Percentiles rank a stretch among this genome's conserved stretches.
phyloP scores from a whole-genome alignment of 129 eudicot genomes.

The Calendula officinalis region DNA sequence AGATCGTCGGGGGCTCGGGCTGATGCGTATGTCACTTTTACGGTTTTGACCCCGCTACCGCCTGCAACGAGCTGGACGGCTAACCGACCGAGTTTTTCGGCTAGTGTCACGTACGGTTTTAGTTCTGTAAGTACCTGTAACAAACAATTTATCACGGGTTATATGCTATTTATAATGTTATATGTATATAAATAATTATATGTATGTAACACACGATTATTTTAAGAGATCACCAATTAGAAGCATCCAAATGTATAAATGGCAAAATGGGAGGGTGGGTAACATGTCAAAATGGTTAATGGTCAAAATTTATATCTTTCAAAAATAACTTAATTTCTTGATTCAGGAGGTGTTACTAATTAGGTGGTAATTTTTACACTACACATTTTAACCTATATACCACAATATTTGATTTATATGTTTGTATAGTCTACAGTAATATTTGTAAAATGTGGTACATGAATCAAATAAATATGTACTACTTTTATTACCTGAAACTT shows the following conservation, averaged over 20 bases:
- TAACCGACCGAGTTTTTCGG: conserved; percentile 91
- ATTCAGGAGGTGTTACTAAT: too few species aligned
- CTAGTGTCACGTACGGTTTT: conserved; percentile 74
- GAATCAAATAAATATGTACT: too few species aligned
- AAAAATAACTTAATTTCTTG: neutral
- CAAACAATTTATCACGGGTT: too few species aligned
- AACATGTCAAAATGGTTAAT: neutral
- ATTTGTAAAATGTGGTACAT: too few species aligned
- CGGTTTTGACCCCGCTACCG: conserved; percentile 80
- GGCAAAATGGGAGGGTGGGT: neutral
- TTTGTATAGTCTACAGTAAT: too few species aligned
- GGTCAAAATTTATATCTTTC: neutral
- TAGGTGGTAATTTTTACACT: too few species aligned
- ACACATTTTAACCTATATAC: too few species aligned
- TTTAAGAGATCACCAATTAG: neutral
- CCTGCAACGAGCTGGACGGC: conserved; percentile 88
- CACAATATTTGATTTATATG: too few species aligned
- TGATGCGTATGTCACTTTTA: conserved; percentile 71
- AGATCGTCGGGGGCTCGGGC: conserved; percentile 94
- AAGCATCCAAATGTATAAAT: neutral
- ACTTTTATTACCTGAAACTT: too few species aligned
- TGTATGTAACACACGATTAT: neutral
- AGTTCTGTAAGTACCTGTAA: conserved; percentile 73
- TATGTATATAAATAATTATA: too few species aligned
- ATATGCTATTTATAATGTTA: too few species aligned